Base-by-base conservation (phyloP, 169 alveolate species). In the Cryptosporidium baileyi region DNA sequence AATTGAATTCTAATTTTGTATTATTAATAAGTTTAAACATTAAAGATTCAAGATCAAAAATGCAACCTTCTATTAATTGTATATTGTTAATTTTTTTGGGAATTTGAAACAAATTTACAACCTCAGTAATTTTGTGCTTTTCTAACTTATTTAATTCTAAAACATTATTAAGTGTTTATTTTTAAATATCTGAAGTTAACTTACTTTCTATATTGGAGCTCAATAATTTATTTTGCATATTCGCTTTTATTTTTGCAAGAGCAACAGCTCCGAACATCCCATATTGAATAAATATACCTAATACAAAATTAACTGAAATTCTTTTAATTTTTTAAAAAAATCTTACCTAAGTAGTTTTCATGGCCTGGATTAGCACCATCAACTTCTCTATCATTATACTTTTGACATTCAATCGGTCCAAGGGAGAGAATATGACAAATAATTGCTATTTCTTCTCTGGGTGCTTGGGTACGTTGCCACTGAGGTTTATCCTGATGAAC, bases 201-300 rank as follows among this genome's bases (percentile, higher is more conserved):
- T 74, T 54, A 74, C 85, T 32, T 19, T 74, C 67, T 28, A 74
- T 11, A 34, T 57, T 61, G 1, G 67, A 34, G 34, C 19, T 74
- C 13, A 11, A 19, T 57, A 38, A 13, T 26, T 22, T 57, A 26
- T 13, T 57, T n/a, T 36, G 57, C 8, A n/a, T 17, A 22, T 32
- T 17, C 30, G 74, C 15, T 74, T 54, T 57, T 36, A 57, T 24
- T 4, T 74, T 38, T 13, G 85, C 85, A 51, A 74, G 41, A 1
- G 85, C 85, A 74, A 74, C 85, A 5, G 85, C 85, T 30, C 85
- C 85, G 40, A 54, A 74, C 67, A 57, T 74, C 34, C 85, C 85
- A 38, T 74, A 74, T 40, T 74, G 85, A 34, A 74, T 74, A 32
- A 74, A 74, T 8, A 54, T 22, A 19, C 85, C 85, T 74, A 57